Conservation (phyloP, 257 asterid species). For the Penstemon barbatus region DNA sequence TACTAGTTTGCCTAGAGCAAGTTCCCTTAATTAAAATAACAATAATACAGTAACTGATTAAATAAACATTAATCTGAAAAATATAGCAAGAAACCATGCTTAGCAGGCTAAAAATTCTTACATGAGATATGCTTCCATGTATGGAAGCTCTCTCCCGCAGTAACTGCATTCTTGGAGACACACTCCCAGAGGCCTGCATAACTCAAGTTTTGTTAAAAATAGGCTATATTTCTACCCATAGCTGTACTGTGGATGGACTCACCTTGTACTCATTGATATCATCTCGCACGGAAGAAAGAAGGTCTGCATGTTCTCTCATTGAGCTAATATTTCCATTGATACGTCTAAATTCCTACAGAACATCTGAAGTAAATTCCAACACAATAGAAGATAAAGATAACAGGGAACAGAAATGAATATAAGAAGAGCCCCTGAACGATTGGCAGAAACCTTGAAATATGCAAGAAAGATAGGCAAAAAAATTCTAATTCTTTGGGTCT, state of each 20-base stretch:
- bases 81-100: constrained; percentile 8
- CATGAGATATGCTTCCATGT: constrained; percentile 95
- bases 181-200: constrained; percentile 88
- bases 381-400: constrained; percentile 14
- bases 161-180: constrained; percentile 80
- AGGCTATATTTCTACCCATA: constrained; percentile 9
- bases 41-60: neutral
- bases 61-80: neutral
- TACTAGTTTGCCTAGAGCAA: neutral
- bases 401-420: neutral
- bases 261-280: constrained; percentile 97
- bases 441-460: neutral
- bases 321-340: constrained; percentile 90
- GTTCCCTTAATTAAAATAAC: neutral
- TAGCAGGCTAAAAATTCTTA: constrained; percentile 33
- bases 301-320: constrained; percentile 96
- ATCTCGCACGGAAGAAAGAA: constrained; percentile 91
- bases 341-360: constrained; percentile 83
- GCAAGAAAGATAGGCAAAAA: too few species aligned
- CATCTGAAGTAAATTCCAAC: constrained; percentile 27
- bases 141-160: constrained; percentile 92
- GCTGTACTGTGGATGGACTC: constrained; percentile 25
- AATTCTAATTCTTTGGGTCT: too few species aligned
- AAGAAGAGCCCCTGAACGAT: constrained; percentile 19
- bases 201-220: constrained; percentile 25